Evolutionary conservation across 2,329 filamentous ascomycete genomes (phyloP).

Genomic region (Fusarium austroafricanum): DNA sequence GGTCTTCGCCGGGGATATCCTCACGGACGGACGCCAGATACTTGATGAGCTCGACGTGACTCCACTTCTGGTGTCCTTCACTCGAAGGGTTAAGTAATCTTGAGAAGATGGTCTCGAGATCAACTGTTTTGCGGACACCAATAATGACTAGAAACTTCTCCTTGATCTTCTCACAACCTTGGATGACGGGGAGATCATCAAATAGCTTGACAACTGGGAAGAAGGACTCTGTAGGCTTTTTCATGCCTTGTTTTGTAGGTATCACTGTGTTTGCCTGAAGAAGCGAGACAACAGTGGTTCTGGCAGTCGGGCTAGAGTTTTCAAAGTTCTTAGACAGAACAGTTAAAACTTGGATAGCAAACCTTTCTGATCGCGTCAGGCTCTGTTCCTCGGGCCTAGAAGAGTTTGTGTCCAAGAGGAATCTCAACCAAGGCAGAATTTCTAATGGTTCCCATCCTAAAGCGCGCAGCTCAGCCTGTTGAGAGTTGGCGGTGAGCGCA

Average conservation of each 20-base stretch:
- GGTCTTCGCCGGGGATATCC: constrained; percentile 87
- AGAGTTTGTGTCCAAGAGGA: constrained; percentile 76
- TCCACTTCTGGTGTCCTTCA: constrained; percentile 77
- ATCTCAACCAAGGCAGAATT: constrained; percentile 86
- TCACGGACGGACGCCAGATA: constrained; percentile 90
- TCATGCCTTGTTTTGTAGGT: constrained; percentile 93
- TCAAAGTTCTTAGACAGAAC: constrained; percentile 94
- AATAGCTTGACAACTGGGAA: constrained; percentile 95
- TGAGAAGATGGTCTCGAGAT: constrained; percentile 92
- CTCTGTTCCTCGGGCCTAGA: constrained; percentile 72
- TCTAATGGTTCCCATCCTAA: constrained; percentile 90
- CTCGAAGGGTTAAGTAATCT: constrained; percentile 76
- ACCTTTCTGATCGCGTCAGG: constrained; percentile 76
- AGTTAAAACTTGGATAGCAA: constrained; percentile 80
- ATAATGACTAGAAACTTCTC: constrained; percentile 87
- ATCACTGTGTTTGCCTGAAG: constrained; percentile 79
- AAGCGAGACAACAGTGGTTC: constrained; percentile 71
- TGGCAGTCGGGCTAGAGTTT: constrained; percentile 73
- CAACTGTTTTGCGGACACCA: constrained; percentile 94
- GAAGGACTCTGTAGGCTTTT: constrained; percentile 84
- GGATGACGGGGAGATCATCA: constrained; percentile 88
- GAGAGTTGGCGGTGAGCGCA: constrained; percentile 79
- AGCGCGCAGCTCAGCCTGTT: constrained; percentile 75
- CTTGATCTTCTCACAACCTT: constrained; percentile 81
- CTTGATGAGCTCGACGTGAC: constrained; percentile 92